Percentiles rank a stretch among this genome's conserved stretches.
Conservation (phyloP, 441 rosid species). For the Metrosideros polymorpha region DNA sequence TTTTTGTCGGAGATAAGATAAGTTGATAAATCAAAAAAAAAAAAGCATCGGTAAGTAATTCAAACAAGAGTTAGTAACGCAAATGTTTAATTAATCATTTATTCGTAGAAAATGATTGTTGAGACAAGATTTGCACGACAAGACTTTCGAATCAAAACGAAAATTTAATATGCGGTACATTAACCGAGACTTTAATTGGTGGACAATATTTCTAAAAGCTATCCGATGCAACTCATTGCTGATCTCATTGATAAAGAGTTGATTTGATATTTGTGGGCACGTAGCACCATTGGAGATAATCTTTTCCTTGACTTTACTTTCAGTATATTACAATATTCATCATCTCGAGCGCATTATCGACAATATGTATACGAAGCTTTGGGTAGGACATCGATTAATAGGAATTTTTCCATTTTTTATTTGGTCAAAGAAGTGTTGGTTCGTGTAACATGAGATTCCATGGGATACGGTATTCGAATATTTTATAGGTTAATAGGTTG, state of each 20-base stretch:
- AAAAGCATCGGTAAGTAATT: too few relatives aligned
- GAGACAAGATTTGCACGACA: conserved; percentile 7
- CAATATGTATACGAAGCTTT: background rate
- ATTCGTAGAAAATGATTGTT: background rate
- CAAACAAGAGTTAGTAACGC: background rate
- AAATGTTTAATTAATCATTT: background rate
- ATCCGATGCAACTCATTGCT: background rate
- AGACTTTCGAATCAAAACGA: conserved; percentile 14
- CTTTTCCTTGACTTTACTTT: background rate
- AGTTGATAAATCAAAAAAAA: background rate
- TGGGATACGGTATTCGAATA: background rate
- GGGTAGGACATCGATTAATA: background rate
- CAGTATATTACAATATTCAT: background rate
- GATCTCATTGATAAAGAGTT: background rate
- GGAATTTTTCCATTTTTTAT: background rate
- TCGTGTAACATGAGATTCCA: background rate
- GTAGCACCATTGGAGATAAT: background rate
- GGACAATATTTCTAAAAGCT: background rate
- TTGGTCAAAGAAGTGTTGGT: background rate
- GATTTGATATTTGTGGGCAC: background rate
- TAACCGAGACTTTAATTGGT: conserved; percentile 5
- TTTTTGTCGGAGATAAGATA: background rate
- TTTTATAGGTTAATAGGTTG: background rate
- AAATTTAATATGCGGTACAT: background rate
- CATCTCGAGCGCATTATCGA: background rate